Base-by-base conservation (phyloP, 73 alveolate species). In the Paramecium biaurelia region DNA sequence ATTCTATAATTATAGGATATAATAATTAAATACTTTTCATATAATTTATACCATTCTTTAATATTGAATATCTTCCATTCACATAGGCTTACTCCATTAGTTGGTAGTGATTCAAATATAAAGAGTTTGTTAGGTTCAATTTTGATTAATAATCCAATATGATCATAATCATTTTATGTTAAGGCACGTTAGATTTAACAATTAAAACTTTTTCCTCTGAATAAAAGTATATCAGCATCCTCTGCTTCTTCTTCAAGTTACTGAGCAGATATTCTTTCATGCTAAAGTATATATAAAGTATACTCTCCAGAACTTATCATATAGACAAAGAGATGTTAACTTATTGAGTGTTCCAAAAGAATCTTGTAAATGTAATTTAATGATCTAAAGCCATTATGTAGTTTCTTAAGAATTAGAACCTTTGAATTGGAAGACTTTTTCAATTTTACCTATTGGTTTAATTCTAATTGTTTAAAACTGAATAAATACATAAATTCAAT, bases 211-310 rank as follows among this genome's bases (percentile, higher is more conserved):
- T 94, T 94, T 11, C 96, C 95, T 95, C 93, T 76, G 85, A 96
- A 96, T 53, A 96, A 86, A 0, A 96, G 42, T 15, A 96, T 43
- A 79, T 96, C 99, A 12, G 97, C 99, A 11, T 97, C 94, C 15
- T 92, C 94, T 2, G 97, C 97, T 45, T 47, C 79, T 34, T 70
- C 70, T 1, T 59, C 47, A 47, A 94, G 92, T 21, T 94, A 92
- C 47, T 92, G 72, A 41, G 89, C 86, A 11, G 96, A 88, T 28
- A 92, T 28, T 53, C 96, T 45, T 18, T 70, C 94, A 72, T 41
- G 24, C 86, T 72, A 72, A 72, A 26, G 4, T 12, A 15, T 2
- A 26, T 23, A 10, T 1, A 30, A 11, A 5, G 38, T 41, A 20
- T 72, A 72, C 74, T 79, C 90, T 79, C 90, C 90, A 79, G 28